These are phyloP conservation scores for Metschnikowia baotianmanensis DNA, from an alignment of 805 yeast genomes.

Conservation along the genomic window DNA sequence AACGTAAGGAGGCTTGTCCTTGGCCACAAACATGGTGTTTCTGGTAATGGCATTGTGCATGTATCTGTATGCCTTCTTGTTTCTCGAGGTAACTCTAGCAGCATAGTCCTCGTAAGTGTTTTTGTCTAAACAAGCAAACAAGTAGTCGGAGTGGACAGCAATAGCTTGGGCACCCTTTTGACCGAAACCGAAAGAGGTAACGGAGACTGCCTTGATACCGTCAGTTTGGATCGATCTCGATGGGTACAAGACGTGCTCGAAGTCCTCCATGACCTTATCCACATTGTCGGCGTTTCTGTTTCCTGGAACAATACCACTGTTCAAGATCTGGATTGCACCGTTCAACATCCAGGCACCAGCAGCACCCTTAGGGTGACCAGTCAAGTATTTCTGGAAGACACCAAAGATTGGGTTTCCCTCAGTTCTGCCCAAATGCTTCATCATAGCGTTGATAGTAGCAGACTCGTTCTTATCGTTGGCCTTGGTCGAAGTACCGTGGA, in stretches of 20 bases:
- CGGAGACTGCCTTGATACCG: conserved; percentile 95
- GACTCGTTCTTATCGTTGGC: conserved; percentile 99
- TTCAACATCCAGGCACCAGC: conserved; percentile 99
- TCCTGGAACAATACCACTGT: conserved; percentile 95
- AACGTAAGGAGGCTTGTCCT: conserved; percentile 89
- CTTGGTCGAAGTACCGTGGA: conserved; percentile 99
- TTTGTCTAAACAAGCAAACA: conserved; percentile 78
- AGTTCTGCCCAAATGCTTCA: conserved; percentile 91
- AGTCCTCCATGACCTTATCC: conserved; percentile 78
- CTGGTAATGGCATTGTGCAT: conserved; percentile 92
- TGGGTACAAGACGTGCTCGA: conserved; percentile 88
- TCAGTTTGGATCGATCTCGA: conserved; percentile 91
- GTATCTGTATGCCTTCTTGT: conserved; percentile 88
- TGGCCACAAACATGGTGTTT: conserved; percentile 88
- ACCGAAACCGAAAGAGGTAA: conserved; percentile 98
- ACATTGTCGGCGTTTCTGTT: conserved; percentile 98
- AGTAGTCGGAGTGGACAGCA: conserved; percentile 88
- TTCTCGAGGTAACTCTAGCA: conserved; percentile 70
- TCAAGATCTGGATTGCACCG: conserved; percentile 92
- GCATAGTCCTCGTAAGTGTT: conserved; percentile 69
- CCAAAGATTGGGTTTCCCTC: conserved; percentile 98
- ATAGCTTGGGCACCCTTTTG: conserved; percentile 99
- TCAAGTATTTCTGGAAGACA: conserved; percentile 97
- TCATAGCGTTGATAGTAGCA: conserved; percentile 86
- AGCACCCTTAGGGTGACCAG: conserved; percentile 99